Base-by-base conservation (phyloP, 2,329 filamentous ascomycete species). In the Fusarium anthophilum region DNA sequence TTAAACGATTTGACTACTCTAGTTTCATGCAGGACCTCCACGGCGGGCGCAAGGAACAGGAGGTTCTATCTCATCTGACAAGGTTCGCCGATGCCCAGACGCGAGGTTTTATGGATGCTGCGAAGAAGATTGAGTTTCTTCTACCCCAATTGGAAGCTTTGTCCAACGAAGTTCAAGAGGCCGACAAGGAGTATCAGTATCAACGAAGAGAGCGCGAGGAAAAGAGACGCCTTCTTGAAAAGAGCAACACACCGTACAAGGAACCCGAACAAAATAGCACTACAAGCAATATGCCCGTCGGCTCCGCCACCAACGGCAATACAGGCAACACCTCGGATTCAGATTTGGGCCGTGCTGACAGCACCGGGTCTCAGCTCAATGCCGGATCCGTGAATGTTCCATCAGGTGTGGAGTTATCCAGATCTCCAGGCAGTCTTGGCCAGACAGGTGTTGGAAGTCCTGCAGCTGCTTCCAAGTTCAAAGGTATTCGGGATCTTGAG, bases 21-120 rank as follows among this genome's bases (percentile, higher is more conserved):
- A 98, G 94, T 20, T 99, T 98, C 80, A 97, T 99, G 94, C 96
- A 98, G 79, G 96, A 99, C 85, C 87, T 99, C n/a, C 96, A 98
- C 73, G 96, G 96, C 37, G 96, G 96, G n/a, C 92, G 96, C 72
- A 99, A 98, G 81, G 96, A 99, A 79, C 96, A 98, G 80, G 96
- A 99, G 81, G 94, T 99, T 9, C 84, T 99, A 37, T 98, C 96
- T 3, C 94, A 98, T 80, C 87, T 99, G 38, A 99, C 96, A 4
- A 96, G 93, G 80, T 99, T 95, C 81, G 97, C 97, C 15, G 95
- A 97, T 80, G 91, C 92, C 7, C 96, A 99, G 80, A 94, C 96
- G 22, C 92, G 90, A 78, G 92, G 90, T 67, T 98, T 97, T 79
- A 86, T 98, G 59, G 86, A 89, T 2, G 93, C 95, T 1, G 93